These are phyloP conservation scores for Podospora pseudopauciseta DNA, from an alignment of 495 filamentous ascomycete species.

Conservation along the genomic window DNA sequence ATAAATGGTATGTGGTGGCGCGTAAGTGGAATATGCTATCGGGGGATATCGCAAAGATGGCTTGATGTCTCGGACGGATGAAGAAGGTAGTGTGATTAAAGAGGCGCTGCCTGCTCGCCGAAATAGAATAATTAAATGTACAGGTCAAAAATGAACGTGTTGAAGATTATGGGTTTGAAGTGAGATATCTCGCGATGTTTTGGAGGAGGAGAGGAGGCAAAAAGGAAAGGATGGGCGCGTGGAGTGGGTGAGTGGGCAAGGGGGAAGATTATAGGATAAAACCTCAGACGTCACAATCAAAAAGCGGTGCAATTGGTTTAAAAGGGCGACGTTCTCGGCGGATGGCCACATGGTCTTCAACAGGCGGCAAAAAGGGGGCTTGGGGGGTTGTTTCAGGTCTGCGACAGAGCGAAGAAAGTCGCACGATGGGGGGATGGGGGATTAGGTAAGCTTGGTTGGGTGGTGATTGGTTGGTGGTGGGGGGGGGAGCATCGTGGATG, in stretches of 20 bases:
- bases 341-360: conserved; percentile 13
- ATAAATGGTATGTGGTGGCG: background rate
- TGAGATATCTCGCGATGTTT: conserved; percentile 5
- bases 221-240: background rate
- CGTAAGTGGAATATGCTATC: background rate
- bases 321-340: background rate
- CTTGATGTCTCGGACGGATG: conserved; percentile 1
- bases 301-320: conserved; percentile 1
- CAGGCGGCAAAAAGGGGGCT: conserved; percentile 9
- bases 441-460: conserved; percentile 16
- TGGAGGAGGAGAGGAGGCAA: conserved; percentile 1
- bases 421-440: conserved; percentile 22
- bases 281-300: conserved; percentile 25
- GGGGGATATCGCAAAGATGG: background rate
- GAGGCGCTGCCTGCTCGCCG: background rate
- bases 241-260: background rate
- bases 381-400: conserved; percentile 38
- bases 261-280: conserved; percentile 6
- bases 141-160: background rate
- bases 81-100: background rate
- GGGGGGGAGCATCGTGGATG: background rate
- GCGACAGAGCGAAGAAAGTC: conserved; percentile 32
- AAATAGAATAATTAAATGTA: background rate
- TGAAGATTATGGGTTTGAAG: background rate
- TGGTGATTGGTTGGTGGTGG: conserved; percentile 19